These are phyloP conservation scores for Stramenopiles sp. DNA, from an alignment of 352 stramenopile species.

Conservation along the genomic window DNA sequence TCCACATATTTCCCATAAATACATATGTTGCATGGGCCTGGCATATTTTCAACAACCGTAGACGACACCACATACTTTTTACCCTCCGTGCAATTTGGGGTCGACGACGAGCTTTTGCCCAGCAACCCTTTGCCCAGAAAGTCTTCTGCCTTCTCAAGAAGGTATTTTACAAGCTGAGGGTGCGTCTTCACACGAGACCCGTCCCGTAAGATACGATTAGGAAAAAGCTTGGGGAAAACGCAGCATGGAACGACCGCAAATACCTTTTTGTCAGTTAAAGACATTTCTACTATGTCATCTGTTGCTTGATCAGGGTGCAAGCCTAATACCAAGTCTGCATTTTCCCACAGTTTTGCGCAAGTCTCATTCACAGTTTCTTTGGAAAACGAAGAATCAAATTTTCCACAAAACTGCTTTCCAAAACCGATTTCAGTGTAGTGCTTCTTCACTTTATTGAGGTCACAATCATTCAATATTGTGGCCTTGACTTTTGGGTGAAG, in stretches of 20 bases:
- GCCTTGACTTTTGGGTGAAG: too few relatives aligned
- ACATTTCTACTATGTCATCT: conserved; percentile 74
- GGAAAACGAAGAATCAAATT: too few relatives aligned
- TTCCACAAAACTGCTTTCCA: too few relatives aligned
- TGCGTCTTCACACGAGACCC: conserved; percentile 40
- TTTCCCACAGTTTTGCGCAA: background rate
- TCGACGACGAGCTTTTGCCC: too few relatives aligned
- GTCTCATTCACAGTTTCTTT: too few relatives aligned
- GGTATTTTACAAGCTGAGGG: conserved; percentile 47
- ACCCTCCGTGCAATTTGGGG: background rate
- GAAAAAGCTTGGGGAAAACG: conserved; percentile 75
- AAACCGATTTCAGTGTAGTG: too few relatives aligned
- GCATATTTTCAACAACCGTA: too few relatives aligned
- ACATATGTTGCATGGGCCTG: too few relatives aligned
- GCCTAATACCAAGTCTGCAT: background rate
- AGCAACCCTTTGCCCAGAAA: too few relatives aligned
- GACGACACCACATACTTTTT: background rate
- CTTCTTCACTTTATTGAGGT: too few relatives aligned
- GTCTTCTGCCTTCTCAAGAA: conserved; percentile 46
- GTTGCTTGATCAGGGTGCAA: conserved; percentile 37
- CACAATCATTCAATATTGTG: too few relatives aligned
- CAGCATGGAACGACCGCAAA: conserved; percentile 90
- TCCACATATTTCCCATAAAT: too few relatives aligned
- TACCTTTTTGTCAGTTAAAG: conserved; percentile 58
- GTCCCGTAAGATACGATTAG: conserved; percentile 31